phyloP scores from a whole-genome alignment of 2,329 filamentous ascomycete genomes.

The Venturia effusa region DNA sequence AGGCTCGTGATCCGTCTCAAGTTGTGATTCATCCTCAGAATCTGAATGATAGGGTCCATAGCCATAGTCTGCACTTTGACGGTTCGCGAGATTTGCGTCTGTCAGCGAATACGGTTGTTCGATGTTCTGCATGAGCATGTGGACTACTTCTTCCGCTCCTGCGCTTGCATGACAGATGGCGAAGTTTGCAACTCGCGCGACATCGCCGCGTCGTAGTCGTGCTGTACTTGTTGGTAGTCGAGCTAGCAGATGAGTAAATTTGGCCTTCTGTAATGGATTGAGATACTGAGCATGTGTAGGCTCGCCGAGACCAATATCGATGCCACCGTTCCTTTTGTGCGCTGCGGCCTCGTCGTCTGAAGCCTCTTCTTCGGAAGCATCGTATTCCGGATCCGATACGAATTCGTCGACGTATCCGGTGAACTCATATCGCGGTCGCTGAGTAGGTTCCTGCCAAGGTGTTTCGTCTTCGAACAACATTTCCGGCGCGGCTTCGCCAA shows the following conservation, averaged over 20 bases:
- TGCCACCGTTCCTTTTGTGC: conserved; percentile 25
- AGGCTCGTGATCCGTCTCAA: neutral
- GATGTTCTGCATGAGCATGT: conserved; percentile 75
- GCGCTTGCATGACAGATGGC: conserved; percentile 77
- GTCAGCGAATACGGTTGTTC: conserved; percentile 64
- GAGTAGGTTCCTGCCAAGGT: conserved; percentile 67
- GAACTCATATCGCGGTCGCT: conserved; percentile 69
- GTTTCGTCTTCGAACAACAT: conserved; percentile 63
- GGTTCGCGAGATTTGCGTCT: conserved; percentile 51
- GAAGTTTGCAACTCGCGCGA: conserved; percentile 77
- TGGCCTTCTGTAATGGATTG: conserved; percentile 73
- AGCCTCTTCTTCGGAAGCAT: conserved; percentile 77
- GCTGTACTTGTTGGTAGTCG: conserved; percentile 67
- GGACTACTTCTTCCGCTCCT: conserved; percentile 84
- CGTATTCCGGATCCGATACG: conserved; percentile 72
- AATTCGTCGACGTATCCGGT: conserved; percentile 67
- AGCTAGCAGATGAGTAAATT: conserved; percentile 72
- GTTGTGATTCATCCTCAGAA: conserved; percentile 24
- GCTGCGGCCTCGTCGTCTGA: conserved; percentile 41
- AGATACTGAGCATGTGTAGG: conserved; percentile 53
- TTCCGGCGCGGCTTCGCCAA: conserved; percentile 20
- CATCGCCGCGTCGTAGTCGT: conserved; percentile 69
- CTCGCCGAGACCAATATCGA: conserved; percentile 18
- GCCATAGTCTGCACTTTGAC: conserved; percentile 25
- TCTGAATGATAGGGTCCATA: conserved; percentile 23